These are phyloP conservation scores for Solanum corneliomulleri DNA, from an alignment of 257 asterid genomes.

Conservation along the genomic window DNA sequence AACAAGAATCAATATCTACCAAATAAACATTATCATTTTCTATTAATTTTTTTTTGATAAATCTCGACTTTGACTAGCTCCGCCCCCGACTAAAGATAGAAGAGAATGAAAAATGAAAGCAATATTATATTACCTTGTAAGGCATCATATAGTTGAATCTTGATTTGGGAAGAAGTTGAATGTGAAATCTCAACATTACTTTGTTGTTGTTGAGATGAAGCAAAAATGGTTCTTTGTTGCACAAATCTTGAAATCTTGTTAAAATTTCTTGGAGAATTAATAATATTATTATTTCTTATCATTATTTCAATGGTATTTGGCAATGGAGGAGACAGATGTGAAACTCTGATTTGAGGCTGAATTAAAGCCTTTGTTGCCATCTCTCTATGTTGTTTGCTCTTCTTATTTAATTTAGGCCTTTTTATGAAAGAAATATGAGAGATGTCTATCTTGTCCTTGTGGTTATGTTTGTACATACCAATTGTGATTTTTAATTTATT, in stretches of 20 bases:
- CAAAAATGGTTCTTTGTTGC: constrained; percentile 3
- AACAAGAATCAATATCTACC: background rate
- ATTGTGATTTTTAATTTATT: background rate
- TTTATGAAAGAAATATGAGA: background rate
- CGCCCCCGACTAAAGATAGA: background rate
- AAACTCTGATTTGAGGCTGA: constrained; percentile 35
- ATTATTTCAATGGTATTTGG: constrained; percentile 16
- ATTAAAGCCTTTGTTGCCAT: constrained; percentile 43
- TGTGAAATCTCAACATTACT: constrained; percentile 10
- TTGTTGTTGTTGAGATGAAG: constrained; percentile 12
- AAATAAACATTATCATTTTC: no score
- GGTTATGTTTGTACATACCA: background rate
- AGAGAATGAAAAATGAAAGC: background rate
- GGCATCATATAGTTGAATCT: constrained; percentile 35
- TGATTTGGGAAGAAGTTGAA: constrained; percentile 18
- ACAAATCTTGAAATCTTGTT: constrained; percentile 16
- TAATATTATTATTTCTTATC: constrained; percentile 11
- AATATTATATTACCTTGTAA: constrained; percentile 40
- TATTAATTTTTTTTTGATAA: no score
- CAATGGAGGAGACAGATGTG: constrained; percentile 30
- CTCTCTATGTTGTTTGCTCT: background rate
- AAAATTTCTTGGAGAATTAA: constrained; percentile 1
- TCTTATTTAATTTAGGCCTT: background rate
- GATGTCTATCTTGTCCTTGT: background rate
- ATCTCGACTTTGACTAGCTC: background rate